Base-by-base conservation (phyloP, 2,329 filamentous ascomycete genomes). In the Xylariaceae sp. region DNA sequence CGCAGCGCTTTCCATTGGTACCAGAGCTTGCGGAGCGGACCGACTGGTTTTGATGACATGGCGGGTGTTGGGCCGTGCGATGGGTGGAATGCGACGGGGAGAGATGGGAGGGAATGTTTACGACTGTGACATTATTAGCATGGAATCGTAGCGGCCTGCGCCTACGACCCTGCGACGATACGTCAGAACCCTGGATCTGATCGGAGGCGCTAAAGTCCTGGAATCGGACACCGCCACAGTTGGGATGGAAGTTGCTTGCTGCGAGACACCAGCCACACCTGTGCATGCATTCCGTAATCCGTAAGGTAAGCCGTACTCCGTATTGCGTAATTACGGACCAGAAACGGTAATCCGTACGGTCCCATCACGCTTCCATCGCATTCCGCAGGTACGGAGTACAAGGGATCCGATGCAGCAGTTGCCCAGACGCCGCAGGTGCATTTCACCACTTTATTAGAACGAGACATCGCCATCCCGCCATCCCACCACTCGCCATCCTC, bases 1-100 rank as follows among this genome's bases (percentile, higher is more conserved):
- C 79, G 80, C 54, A 87, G 75, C 30, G 80, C 73, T 70, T 87
- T 87, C 85, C 85, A 88, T 66, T 75, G 78, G 67, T 79, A 80
- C 84, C 84, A 88, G 59, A 75, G 73, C 62, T 74, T 75, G 45
- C 66, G 62, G 41, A 77, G 55, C 35, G 72, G 70, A 9, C 73
- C 75, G 57, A 78, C 71, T 55, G 69, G 71, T 58, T 73, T 75
- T 52, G 67, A 59, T 51, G 72, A 70, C 73, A 77, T 77, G 51
- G 41, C 58, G 37, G 51, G 49, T 17, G 13, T 5, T 49, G 11
- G 35, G 10, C 30, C 41, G 41, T 15, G 18, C 10, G 4, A 59
- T 5, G 23, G 41, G 52, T 47, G 50, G 56, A 54, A 62, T 58
- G 56, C 10, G 51, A 56, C 51, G 47, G 44, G 23, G 4, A 30